phyloP scores from a whole-genome alignment of 768 basidiomycete genomes.

The Brasilioporus rufonigricans region DNA sequence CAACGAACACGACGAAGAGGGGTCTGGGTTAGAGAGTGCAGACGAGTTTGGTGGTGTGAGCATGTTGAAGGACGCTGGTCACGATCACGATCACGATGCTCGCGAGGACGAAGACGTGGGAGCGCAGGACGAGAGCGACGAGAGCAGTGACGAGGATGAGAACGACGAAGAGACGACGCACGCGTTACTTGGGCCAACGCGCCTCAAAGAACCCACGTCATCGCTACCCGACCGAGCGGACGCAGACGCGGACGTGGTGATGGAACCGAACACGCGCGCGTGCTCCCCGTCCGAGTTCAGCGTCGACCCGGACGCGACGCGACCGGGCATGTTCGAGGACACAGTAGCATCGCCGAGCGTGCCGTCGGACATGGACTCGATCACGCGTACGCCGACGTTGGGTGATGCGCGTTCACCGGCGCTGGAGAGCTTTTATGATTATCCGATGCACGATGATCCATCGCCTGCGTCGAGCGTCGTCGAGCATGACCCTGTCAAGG shows the following conservation, averaged over 20 bases:
- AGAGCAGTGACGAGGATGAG: constrained; percentile 37
- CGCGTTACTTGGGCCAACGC: constrained; percentile 24
- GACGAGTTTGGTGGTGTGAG: constrained; percentile 39
- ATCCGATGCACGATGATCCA: constrained; percentile 21
- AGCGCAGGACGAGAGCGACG: constrained; percentile 37
- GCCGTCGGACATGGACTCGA: constrained; percentile 29
- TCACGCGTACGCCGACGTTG: constrained; percentile 20
- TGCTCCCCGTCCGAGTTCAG: constrained; percentile 14
- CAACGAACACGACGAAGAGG: too few species aligned
- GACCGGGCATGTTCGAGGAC: constrained; percentile 10
- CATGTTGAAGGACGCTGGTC: constrained; percentile 14
- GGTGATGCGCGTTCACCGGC: constrained; percentile 21
- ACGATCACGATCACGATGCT: neutral
- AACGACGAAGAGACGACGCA: constrained; percentile 31
- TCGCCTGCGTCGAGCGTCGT: constrained; percentile 31
- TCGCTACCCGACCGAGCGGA: neutral
- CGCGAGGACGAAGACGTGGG: constrained; percentile 5
- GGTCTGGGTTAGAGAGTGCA: constrained; percentile 28
- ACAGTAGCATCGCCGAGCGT: constrained; percentile 20
- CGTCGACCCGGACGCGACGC: neutral
- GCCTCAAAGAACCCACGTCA: neutral
- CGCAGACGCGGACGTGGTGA: constrained; percentile 2
- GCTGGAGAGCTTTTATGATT: constrained; percentile 25
- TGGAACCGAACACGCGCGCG: neutral
- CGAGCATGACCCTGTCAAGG: constrained; percentile 23